Evolutionary conservation across 441 rosid species (phyloP).

Genomic region (Gossypium lobatum): DNA sequence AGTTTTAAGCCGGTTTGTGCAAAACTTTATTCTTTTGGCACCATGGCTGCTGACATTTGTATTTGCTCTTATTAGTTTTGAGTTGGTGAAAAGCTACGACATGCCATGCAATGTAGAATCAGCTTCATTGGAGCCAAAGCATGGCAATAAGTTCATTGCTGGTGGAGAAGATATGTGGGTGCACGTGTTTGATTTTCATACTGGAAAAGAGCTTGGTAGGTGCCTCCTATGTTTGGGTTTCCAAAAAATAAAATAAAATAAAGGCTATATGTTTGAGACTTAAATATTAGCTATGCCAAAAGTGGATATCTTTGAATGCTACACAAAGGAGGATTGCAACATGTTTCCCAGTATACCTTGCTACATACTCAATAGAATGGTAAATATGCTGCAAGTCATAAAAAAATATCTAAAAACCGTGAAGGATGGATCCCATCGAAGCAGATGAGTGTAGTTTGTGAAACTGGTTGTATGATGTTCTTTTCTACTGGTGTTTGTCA

Average conservation of each 20-base stretch:
- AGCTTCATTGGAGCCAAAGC: conserved; percentile 86
- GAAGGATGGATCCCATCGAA: neutral
- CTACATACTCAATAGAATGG: neutral
- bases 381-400: neutral
- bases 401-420: neutral
- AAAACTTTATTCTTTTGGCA: neutral
- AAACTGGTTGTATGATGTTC: neutral
- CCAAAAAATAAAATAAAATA: neutral
- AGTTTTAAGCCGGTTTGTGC: conserved; percentile 21
- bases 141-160: conserved; percentile 70
- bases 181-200: conserved; percentile 66
- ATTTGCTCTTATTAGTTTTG: conserved; percentile 36
- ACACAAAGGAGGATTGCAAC: neutral
- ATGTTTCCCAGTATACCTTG: too few species aligned
- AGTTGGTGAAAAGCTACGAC: conserved; percentile 58
- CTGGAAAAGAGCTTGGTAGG: conserved; percentile 81
- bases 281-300: neutral
- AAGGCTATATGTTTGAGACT: neutral
- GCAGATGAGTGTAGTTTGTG: neutral
- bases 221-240: neutral
- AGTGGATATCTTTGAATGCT: neutral
- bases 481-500: neutral
- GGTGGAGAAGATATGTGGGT: conserved; percentile 59
- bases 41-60: conserved; percentile 3
- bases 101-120: conserved; percentile 84